Percentiles rank a stretch among this genome's conserved stretches.
phyloP scores from a whole-genome alignment of 116 monocot genomes.

The Posidonia oceanica region DNA sequence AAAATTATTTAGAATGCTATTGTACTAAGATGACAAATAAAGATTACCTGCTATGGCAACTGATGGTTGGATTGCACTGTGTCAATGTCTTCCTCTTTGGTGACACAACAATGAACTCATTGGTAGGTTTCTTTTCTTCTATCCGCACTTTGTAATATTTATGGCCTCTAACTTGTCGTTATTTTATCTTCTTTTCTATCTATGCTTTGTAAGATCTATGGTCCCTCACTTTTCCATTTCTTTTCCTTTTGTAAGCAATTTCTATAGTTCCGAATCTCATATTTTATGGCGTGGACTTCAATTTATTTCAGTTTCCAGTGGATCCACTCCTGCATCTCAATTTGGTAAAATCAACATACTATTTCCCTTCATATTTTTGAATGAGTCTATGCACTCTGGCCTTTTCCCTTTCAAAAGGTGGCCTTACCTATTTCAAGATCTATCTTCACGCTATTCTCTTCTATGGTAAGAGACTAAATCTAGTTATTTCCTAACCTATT shows the following conservation, averaged over 20 bases:
- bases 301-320: conserved; percentile 84
- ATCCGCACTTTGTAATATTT: not conserved
- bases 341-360: conserved; percentile 28
- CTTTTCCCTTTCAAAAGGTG: conserved; percentile 45
- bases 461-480: conserved; percentile 43
- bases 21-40: not conserved
- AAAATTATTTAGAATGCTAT: no score
- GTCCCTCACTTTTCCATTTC: not conserved
- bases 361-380: not conserved
- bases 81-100: conserved; percentile 70
- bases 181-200: not conserved
- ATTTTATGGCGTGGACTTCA: conserved; percentile 81
- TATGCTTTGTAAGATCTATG: not conserved
- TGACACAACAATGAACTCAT: conserved; percentile 60
- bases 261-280: conserved; percentile 82
- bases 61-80: conserved; percentile 72
- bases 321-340: conserved; percentile 59
- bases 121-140: conserved; percentile 28
- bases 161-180: not conserved
- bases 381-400: not conserved
- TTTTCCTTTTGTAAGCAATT: conserved; percentile 34
- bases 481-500: not conserved
- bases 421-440: conserved; percentile 94
- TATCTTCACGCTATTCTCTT: conserved; percentile 52
- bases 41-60: conserved; percentile 14